These are phyloP conservation scores for Pythium guiyangense DNA, from an alignment of 352 stramenopile genomes.

Conservation along the genomic window DNA sequence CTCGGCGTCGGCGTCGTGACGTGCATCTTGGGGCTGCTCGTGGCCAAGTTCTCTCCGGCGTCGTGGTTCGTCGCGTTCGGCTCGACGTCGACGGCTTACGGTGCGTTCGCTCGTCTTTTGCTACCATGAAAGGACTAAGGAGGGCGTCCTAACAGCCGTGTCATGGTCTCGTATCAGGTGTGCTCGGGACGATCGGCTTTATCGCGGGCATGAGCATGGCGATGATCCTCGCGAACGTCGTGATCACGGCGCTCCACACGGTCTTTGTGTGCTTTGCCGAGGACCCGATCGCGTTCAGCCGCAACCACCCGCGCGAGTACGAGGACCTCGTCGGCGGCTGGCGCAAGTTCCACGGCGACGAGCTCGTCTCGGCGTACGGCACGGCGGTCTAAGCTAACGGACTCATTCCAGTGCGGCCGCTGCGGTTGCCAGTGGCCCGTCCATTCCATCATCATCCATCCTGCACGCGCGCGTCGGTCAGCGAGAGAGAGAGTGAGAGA, in stretches of 20 bases:
- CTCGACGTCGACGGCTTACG: conserved; percentile 40
- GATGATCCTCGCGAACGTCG: conserved; percentile 77
- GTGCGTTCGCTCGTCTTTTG: too few species aligned
- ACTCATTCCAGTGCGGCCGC: too few species aligned
- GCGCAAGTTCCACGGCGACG: conserved; percentile 80
- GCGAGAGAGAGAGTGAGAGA: too few species aligned
- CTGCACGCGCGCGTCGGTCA: too few species aligned
- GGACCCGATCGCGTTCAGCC: conserved; percentile 78
- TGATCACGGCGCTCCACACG: conserved; percentile 82
- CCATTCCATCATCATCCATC: too few species aligned
- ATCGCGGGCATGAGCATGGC: conserved; percentile 81
- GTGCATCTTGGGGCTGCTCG: conserved; percentile 54
- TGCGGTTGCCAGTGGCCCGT: too few species aligned
- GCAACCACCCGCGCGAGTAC: conserved; percentile 81
- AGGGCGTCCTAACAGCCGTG: too few species aligned
- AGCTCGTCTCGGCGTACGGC: conserved; percentile 63
- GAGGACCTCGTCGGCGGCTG: conserved; percentile 68
- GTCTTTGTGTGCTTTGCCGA: conserved; percentile 88
- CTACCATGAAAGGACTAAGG: too few species aligned
- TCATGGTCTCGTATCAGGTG: too few species aligned
- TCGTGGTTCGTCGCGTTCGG: conserved; percentile 58
- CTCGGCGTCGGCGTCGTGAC: conserved; percentile 75
- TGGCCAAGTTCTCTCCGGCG: conserved; percentile 58
- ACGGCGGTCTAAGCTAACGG: conserved; percentile 74
- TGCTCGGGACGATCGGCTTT: conserved; percentile 66